A percentile compares a stretch with the other conserved stretches of the same genome.
phyloP scores from a whole-genome alignment of 352 stramenopile genomes.

The Globisporangium heterothallicum region DNA sequence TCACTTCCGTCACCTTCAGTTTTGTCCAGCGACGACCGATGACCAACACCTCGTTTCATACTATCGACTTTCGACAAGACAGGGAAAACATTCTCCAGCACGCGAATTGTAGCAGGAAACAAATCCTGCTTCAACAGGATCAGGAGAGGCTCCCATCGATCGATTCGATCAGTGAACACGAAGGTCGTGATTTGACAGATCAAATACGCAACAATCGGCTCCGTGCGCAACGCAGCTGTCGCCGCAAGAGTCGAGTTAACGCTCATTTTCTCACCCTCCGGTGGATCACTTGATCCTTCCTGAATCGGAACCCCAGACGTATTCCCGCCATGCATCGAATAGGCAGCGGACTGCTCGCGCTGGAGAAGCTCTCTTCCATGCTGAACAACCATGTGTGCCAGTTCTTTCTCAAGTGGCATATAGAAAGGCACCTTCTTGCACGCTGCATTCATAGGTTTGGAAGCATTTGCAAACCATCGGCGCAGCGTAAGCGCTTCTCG shows the following conservation, averaged over 20 bases:
- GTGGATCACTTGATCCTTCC: slow-evolving; percentile 1
- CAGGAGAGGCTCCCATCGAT: slow-evolving; percentile 79
- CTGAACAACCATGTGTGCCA: slow-evolving; percentile 17
- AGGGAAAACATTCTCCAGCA: slow-evolving; percentile 71
- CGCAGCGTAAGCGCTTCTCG: slow-evolving; percentile 66
- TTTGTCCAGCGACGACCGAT: slow-evolving; percentile 8
- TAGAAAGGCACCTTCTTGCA: slow-evolving; percentile 50
- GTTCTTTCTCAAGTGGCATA: slow-evolving; percentile 32
- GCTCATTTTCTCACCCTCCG: slow-evolving; percentile 10
- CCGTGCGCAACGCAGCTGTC: slow-evolving; percentile 50
- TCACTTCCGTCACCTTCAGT: no score
- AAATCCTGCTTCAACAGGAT: slow-evolving; percentile 61
- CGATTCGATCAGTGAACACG: slow-evolving; percentile 63
- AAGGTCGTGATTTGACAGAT: slow-evolving; percentile 75
- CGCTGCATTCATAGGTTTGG: slow-evolving; percentile 20
- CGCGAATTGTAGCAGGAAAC: slow-evolving; percentile 57
- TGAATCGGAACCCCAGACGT: slow-evolving; percentile 29
- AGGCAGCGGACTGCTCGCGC: slow-evolving; percentile 1
- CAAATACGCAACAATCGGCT: slow-evolving; percentile 82
- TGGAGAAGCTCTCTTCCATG: slow-evolving; percentile 1
- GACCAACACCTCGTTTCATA: slow-evolving; percentile 23
- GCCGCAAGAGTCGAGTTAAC: slow-evolving; percentile 23
- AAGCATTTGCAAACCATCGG: slow-evolving; percentile 58
- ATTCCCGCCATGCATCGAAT: slow-evolving; percentile 16
- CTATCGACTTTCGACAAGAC: slow-evolving; percentile 53